These are phyloP conservation scores for Canavalia gladiata DNA, from an alignment of 306 rosid genomes.

Conservation along the genomic window DNA sequence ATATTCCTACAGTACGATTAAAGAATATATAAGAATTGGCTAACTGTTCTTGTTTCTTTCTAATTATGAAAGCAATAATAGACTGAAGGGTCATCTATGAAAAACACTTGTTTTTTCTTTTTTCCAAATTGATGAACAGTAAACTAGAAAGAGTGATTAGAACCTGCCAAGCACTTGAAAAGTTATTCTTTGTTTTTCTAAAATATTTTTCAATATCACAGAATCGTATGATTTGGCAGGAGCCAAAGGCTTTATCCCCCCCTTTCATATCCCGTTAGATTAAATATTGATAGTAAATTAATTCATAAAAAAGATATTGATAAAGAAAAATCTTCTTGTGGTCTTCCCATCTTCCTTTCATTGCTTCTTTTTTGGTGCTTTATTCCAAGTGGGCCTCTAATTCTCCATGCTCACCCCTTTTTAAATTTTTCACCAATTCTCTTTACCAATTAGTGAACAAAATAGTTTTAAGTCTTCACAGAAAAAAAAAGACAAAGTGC, in stretches of 20 bases:
- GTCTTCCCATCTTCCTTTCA: neutral
- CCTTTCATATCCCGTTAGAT: neutral
- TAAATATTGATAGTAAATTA: neutral
- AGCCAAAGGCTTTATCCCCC: neutral
- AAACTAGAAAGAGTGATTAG: neutral
- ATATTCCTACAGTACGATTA: neutral
- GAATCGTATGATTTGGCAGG: slow-evolving; percentile 33
- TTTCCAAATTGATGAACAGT: neutral
- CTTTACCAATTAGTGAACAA: neutral
- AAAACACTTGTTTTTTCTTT: neutral
- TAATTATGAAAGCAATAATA: neutral
- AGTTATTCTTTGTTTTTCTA: neutral
- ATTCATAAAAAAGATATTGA: neutral
- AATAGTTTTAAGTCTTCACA: neutral
- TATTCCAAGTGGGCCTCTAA: slow-evolving; percentile 49
- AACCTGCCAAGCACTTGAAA: neutral
- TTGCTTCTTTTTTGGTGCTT: slow-evolving; percentile 35
- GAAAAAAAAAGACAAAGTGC: no score
- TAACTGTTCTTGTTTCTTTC: neutral
- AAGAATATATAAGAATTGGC: neutral
- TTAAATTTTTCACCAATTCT: neutral
- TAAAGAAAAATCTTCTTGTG: neutral
- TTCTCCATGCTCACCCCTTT: slow-evolving; percentile 44
- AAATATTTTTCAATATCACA: neutral
- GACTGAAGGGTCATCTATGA: neutral